Conservation (phyloP, 495 filamentous ascomycete genomes). For the Sphaerosporella brunnea region DNA sequence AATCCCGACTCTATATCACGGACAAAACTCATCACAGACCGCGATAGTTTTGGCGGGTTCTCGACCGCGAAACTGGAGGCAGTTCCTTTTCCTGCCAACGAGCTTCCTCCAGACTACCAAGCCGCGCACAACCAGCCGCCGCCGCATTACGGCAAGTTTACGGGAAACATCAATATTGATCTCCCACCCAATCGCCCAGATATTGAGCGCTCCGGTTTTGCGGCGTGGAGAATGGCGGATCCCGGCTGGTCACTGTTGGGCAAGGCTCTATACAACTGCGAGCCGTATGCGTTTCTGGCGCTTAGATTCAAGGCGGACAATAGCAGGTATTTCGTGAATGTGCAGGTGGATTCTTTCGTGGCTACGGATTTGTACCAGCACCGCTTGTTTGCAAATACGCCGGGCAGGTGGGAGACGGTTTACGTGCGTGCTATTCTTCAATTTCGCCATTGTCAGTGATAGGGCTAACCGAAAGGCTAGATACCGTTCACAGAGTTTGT, state of each 20-base stretch:
- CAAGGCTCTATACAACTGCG: slow-evolving; percentile 65
- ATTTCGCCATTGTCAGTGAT: too few relatives aligned
- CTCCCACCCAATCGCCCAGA: slow-evolving; percentile 57
- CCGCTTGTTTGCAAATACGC: slow-evolving; percentile 60
- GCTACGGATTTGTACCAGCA: slow-evolving; percentile 93
- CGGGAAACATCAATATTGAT: slow-evolving; percentile 72
- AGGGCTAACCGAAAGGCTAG: too few relatives aligned
- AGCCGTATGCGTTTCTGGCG: slow-evolving; percentile 72
- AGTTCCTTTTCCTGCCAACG: slow-evolving; percentile 29
- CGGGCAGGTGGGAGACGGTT: slow-evolving; percentile 84
- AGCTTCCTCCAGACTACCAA: slow-evolving; percentile 13
- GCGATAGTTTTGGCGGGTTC: slow-evolving; percentile 68
- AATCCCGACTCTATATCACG: slow-evolving; percentile 36
- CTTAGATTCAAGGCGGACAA: slow-evolving; percentile 85
- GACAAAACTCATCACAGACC: slow-evolving; percentile 69
- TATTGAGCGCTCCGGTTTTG: slow-evolving; percentile 61
- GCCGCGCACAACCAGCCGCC: slow-evolving; percentile 27
- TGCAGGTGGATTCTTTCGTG: slow-evolving; percentile 84
- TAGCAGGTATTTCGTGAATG: slow-evolving; percentile 78
- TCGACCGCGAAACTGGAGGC: slow-evolving; percentile 57
- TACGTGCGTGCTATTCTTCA: slow-evolving; percentile 19
- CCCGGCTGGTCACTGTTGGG: slow-evolving; percentile 54
- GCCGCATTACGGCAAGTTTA: slow-evolving; percentile 51
- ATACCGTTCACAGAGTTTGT: slow-evolving; percentile 86
- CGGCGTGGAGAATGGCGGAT: slow-evolving; percentile 64